A percentile compares a stretch with the other conserved stretches of the same genome.
These are phyloP conservation scores for Coniochaeta prunicola DNA, from an alignment of 2,329 filamentous ascomycete genomes.

Conservation along the genomic window DNA sequence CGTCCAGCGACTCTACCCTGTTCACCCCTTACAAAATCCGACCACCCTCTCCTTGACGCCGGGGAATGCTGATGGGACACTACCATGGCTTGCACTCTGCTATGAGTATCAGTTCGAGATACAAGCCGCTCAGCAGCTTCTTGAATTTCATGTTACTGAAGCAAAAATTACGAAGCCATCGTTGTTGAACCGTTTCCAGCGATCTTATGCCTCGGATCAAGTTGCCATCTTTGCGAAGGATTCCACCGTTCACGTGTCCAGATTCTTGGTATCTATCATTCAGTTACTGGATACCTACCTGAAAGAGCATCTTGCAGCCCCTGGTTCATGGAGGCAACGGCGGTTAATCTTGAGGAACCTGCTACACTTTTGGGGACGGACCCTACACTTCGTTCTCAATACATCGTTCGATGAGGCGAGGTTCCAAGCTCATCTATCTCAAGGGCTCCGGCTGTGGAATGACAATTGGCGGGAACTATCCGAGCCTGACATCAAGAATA, in stretches of 20 bases:
- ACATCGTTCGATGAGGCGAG: conserved; percentile 51
- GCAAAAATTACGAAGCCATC: conserved; percentile 42
- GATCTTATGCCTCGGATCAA: conserved; percentile 47
- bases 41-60: conserved; percentile 26
- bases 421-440: conserved; percentile 56
- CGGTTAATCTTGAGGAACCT: conserved; percentile 27
- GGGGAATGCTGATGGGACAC: conserved; percentile 22
- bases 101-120: conserved; percentile 44
- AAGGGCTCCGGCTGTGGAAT: conserved; percentile 38
- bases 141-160: conserved; percentile 33
- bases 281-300: conserved; percentile 36
- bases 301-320: conserved; percentile 16
- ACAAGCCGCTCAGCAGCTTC: conserved; percentile 28
- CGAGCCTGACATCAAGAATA: conserved; percentile 21
- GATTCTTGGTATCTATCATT: conserved; percentile 41
- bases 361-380: conserved; percentile 48
- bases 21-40: conserved; percentile 53
- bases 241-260: conserved; percentile 46
- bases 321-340: conserved; percentile 20
- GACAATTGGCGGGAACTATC: conserved; percentile 18
- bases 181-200: conserved; percentile 51
- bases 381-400: conserved; percentile 36
- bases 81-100: conserved; percentile 42
- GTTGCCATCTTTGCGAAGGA: conserved; percentile 53
- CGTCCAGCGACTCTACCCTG: conserved; percentile 30